Base-by-base conservation (phyloP, 768 basidiomycete species). In the Tylopilus sp. region DNA sequence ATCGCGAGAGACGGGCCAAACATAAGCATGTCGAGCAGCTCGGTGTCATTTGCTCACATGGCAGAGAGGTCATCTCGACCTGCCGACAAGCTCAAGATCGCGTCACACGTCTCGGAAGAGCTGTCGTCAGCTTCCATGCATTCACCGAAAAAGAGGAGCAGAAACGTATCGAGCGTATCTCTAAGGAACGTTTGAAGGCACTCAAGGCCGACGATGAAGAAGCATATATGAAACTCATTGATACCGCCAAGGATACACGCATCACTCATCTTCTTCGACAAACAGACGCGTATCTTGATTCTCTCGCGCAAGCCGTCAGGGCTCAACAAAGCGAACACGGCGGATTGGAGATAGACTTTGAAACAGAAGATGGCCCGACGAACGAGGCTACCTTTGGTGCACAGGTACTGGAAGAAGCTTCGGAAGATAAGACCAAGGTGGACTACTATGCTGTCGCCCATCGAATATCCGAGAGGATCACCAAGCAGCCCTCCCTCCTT, bases 181-280 rank as follows among this genome's bases (percentile, higher is more conserved):
- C 89, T 41, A 98, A 98, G 75, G 97, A 98, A 70, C 93, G 95
- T 90, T 75, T 99, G 57, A 93, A 91, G 74, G 97, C 95, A 8
- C 83, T 98, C 59, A 94, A 95, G 73, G 89, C 89, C 25, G 95
- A 98, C 65, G 95, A 99, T 74, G 97, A 99, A 75, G 97, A 98
- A 71, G 95, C 92, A n/a, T 99, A 99, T 71, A 87, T 98, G 82
- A 94, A 94, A 67, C 88, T 99, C 62, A 91, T 99, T 63, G 97
- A 98, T 69, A 97, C 95, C 17, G 95, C 95, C 51, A 99, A 99
- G 69, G 97, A 99, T 63, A 98, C 95, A 10, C 88, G 97, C 71
- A 98, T 99, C 71, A 97, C 95, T 0, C 97, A 98, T 71, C 76
- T 98, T 23, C 76, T 99, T 50, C 79, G 87, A 40, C 95, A 98